Base-by-base conservation (phyloP, 306 rosid species). In the Cicer judaicum region DNA sequence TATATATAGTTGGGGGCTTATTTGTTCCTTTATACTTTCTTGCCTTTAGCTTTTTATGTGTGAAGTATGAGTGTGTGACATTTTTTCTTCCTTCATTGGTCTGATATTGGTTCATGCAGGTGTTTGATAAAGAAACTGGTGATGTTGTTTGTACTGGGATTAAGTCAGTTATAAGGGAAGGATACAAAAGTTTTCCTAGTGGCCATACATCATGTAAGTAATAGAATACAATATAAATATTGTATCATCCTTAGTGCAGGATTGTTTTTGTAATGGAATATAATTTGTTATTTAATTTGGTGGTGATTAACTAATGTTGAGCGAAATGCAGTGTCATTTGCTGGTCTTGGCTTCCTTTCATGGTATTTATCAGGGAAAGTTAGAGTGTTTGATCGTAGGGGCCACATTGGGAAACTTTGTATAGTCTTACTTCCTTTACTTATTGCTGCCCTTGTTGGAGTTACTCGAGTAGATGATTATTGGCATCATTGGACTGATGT, bases 401-500 rank as follows among this genome's bases (percentile, higher is more conserved):
- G 90, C 1, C 88, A 84, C 67, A 47, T 78, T 19, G 81, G 73
- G 1, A 87, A 77, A 77, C 72, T 87, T 10, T 79, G 88, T 64
- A 2, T 87, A 64, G 85, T 82, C 0, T 63, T 87, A 54, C 74
- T 84, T 74, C 90, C 90, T 34, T 62, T 87, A 47, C 87, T 87
- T 18, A 2, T 47, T 70, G 90, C 88, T 60, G 39, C 85, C 54
- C 85, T 87, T 8, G 63, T 87, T 2, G 90, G 87, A 65, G 5
- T 80, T 57, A 71, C 84, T 42, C 78, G 84, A 40, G 90, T 87
- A 50, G 86, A 84, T 74, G 90, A 87, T 75, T 87, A 87, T 40
- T 87, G 90, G 87, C 90, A 87, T 71, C 90, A 84, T 70, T 87
- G 90, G 90, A 79, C 83, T 41, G 90, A 87, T 62, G 90, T 87